phyloP scores from a whole-genome alignment of 331 rosid species.

The Rhamnella rubrinervis region DNA sequence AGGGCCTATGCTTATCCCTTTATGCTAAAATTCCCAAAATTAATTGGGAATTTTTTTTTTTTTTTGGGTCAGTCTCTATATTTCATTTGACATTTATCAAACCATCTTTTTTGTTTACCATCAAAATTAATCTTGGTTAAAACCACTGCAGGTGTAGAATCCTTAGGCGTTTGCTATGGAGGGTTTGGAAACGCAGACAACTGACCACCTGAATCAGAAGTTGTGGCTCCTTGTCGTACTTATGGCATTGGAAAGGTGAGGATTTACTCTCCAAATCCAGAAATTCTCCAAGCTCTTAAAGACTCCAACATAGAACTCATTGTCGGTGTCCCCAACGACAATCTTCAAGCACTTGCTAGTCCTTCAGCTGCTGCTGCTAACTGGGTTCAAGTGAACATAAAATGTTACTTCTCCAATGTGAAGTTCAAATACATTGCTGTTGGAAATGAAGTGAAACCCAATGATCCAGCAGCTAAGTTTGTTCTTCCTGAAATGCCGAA shows the following conservation, averaged over 20 bases:
- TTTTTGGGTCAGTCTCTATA: too few species aligned
- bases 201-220: slow-evolving; percentile 31
- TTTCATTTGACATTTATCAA: too few species aligned
- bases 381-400: slow-evolving; percentile 44
- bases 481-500: slow-evolving; percentile 23
- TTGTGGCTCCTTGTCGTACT: slow-evolving; percentile 21
- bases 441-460: slow-evolving; percentile 21
- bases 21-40: too few species aligned
- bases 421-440: slow-evolving; percentile 27
- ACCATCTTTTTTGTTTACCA: too few species aligned
- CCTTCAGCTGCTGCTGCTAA: slow-evolving; percentile 46
- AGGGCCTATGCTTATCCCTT: too few species aligned
- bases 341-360: slow-evolving; percentile 30
- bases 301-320: slow-evolving; percentile 61
- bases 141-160: slow-evolving; percentile 27
- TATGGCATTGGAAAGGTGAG: slow-evolving; percentile 43
- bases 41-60: too few species aligned
- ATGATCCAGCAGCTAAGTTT: neutral
- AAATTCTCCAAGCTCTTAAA: slow-evolving; percentile 43
- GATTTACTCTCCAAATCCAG: slow-evolving; percentile 39
- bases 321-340: slow-evolving; percentile 36
- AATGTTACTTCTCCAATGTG: slow-evolving; percentile 24
- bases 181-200: slow-evolving; percentile 12
- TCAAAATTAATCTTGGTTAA: too few species aligned
- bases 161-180: slow-evolving; percentile 38